Percentiles rank a stretch among this genome's conserved stretches.
Conservation (phyloP, 305 asterid genomes). For the Solanum chacoense region DNA sequence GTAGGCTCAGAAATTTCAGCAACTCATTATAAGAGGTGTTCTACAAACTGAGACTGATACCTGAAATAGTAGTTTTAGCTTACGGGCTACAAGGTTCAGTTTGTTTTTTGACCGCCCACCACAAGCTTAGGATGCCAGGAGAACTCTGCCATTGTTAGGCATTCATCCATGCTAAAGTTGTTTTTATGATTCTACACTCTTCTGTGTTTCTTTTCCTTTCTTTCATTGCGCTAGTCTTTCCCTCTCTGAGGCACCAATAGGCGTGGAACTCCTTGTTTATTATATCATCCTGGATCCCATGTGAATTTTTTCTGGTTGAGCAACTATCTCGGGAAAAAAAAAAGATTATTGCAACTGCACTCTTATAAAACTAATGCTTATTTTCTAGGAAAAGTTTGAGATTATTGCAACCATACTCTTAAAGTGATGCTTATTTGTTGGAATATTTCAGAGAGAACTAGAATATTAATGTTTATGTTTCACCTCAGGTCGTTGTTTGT, state of each 20-base stretch:
- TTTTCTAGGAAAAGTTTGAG: not conserved
- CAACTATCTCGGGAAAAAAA: not conserved
- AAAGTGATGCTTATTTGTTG: not conserved
- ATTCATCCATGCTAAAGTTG: not conserved
- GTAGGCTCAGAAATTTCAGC: not conserved
- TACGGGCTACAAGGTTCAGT: not conserved
- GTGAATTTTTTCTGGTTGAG: not conserved
- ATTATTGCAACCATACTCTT: not conserved
- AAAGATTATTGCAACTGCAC: not conserved
- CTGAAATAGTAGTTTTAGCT: not conserved
- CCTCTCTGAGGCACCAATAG: not conserved
- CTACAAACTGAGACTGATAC: not conserved
- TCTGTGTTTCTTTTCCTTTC: not conserved
- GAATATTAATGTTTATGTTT: not conserved
- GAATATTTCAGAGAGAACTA: not conserved
- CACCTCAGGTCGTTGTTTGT: slow-evolving; percentile 66
- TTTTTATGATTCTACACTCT: not conserved
- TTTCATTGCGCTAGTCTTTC: not conserved
- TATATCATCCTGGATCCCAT: not conserved
- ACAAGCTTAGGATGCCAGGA: not conserved
- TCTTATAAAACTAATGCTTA: not conserved
- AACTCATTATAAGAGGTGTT: not conserved
- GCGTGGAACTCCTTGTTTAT: not conserved
- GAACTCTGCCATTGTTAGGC: not conserved
- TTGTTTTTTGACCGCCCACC: not conserved